These are phyloP conservation scores for Phytophthora europaea DNA, from an alignment of 352 stramenopile genomes.

Conservation along the genomic window DNA sequence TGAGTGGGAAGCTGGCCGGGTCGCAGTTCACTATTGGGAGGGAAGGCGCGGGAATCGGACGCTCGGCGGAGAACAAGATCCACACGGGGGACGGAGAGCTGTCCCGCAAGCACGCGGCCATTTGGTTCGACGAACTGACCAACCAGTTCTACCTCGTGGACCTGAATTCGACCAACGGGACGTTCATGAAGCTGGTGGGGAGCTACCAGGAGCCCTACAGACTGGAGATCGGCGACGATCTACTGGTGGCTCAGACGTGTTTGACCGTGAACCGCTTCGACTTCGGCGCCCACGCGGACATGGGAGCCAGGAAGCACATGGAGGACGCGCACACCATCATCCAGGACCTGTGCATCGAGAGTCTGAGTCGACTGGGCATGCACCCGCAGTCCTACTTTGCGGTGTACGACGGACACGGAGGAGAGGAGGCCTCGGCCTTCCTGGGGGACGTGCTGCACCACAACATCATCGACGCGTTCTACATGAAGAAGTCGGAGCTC, in stretches of 20 bases:
- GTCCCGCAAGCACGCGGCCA: slow-evolving; percentile 93
- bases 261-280: slow-evolving; percentile 98
- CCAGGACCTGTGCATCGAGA: slow-evolving; percentile 87
- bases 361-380: slow-evolving; percentile 57
- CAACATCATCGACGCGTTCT: slow-evolving; percentile 73
- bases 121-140: slow-evolving; percentile 92
- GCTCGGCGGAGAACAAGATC: slow-evolving; percentile 92
- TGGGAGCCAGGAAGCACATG: slow-evolving; percentile 96
- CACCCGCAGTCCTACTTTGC: slow-evolving; percentile 95
- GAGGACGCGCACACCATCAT: slow-evolving; percentile 97
- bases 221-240: slow-evolving; percentile 95
- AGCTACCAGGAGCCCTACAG: slow-evolving; percentile 94
- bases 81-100: slow-evolving; percentile 96
- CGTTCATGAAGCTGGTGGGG: slow-evolving; percentile 97
- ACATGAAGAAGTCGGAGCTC: slow-evolving; percentile 57
- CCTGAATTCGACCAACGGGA: slow-evolving; percentile 92
- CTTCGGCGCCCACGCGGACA: slow-evolving; percentile 95
- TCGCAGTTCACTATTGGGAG: slow-evolving; percentile 85
- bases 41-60: slow-evolving; percentile 89
- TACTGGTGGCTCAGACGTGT: slow-evolving; percentile 97
- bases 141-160: slow-evolving; percentile 88
- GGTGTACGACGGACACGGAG: slow-evolving; percentile 98
- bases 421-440: slow-evolving; percentile 94
- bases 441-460: slow-evolving; percentile 81
- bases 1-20: slow-evolving; percentile 73